Evolutionary conservation across 148 eudicot genomes (phyloP).

Genomic region (Rhododendron kiyosumense): DNA sequence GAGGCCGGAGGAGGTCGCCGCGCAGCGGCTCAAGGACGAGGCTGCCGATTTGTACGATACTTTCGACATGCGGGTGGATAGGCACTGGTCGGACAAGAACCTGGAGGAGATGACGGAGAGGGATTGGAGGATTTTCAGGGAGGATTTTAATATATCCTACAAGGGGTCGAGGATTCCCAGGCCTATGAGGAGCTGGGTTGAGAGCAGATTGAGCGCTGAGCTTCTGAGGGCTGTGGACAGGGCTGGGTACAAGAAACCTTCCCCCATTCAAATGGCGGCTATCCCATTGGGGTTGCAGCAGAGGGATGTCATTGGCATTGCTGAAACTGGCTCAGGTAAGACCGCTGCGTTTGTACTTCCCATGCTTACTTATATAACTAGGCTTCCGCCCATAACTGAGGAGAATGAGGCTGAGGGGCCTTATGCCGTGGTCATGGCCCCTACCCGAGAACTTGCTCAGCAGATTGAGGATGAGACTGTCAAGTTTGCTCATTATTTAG

Average conservation of each 20-base stretch:
- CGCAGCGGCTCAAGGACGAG: conserved; percentile 47
- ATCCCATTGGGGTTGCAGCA: conserved; percentile 45
- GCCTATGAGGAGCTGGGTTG: conserved; percentile 80
- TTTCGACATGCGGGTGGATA: conserved; percentile 45
- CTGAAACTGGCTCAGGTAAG: conserved; percentile 50
- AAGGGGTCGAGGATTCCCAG: conserved; percentile 72
- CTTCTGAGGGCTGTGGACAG: conserved; percentile 63
- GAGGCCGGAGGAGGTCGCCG: conserved; percentile 35
- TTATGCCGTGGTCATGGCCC: conserved; percentile 91
- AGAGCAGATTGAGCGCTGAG: conserved; percentile 60
- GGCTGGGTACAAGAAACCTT: conserved; percentile 35
- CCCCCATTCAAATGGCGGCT: conserved; percentile 46
- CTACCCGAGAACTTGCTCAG: conserved; percentile 85
- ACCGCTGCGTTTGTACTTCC: conserved; percentile 55
- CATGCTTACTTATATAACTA: conserved; percentile 46
- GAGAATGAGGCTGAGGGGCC: conserved; percentile 76
- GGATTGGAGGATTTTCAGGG: conserved; percentile 84
- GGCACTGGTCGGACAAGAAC: conserved; percentile 45
- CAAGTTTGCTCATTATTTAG: conserved; percentile 67
- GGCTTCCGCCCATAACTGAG: conserved; percentile 37
- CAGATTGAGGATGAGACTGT: conserved; percentile 83
- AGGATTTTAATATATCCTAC: conserved; percentile 76
- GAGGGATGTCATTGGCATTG: conserved; percentile 40
- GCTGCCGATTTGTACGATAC: conserved; percentile 60
- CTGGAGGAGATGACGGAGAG: conserved; percentile 61